phyloP scores from a whole-genome alignment of 345 rosid species.

The Eucalyptus coolabah region DNA sequence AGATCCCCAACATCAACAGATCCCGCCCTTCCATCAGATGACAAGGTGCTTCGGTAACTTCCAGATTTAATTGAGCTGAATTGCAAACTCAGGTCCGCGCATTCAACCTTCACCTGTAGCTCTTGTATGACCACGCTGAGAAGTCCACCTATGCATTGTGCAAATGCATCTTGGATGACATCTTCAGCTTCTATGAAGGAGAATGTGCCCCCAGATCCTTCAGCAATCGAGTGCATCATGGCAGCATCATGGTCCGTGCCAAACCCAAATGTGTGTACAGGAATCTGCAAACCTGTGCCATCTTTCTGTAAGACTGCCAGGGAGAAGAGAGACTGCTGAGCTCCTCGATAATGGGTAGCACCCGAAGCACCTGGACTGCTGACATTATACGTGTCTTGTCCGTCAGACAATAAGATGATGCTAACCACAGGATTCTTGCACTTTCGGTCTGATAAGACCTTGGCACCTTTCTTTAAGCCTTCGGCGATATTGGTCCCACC shows the following conservation, averaged over 20 bases:
- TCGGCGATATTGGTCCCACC: slow-evolving; percentile 98
- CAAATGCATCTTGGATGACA: slow-evolving; percentile 95
- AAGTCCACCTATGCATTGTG: slow-evolving; percentile 97
- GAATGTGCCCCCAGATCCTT: slow-evolving; percentile 91
- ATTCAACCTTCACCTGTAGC: slow-evolving; percentile 45
- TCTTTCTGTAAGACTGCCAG: slow-evolving; percentile 19
- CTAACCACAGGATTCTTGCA: slow-evolving; percentile 80
- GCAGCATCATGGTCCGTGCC: slow-evolving; percentile 92
- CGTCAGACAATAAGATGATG: slow-evolving; percentile 85
- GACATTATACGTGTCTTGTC: slow-evolving; percentile 81
- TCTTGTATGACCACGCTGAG: slow-evolving; percentile 89
- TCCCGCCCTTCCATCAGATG: slow-evolving; percentile 34
- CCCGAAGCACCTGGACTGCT: slow-evolving; percentile 20
- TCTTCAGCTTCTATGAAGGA: slow-evolving; percentile 90
- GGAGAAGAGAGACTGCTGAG: slow-evolving; percentile 58
- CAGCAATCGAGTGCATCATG: slow-evolving; percentile 82
- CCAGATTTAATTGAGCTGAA: slow-evolving; percentile 74
- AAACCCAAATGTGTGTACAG: slow-evolving; percentile 93
- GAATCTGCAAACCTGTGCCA: slow-evolving; percentile 40
- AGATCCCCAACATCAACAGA: slow-evolving; percentile 72
- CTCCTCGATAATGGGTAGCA: slow-evolving; percentile 2
- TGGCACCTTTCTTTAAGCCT: slow-evolving; percentile 87
- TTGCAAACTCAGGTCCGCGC: slow-evolving; percentile 28
- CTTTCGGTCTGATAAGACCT: slow-evolving; percentile 57
- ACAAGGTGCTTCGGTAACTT: slow-evolving; percentile 37